These are phyloP conservation scores for Ceratocystis diversiconidia DNA, from an alignment of 2,329 filamentous ascomycete genomes.

Conservation along the genomic window DNA sequence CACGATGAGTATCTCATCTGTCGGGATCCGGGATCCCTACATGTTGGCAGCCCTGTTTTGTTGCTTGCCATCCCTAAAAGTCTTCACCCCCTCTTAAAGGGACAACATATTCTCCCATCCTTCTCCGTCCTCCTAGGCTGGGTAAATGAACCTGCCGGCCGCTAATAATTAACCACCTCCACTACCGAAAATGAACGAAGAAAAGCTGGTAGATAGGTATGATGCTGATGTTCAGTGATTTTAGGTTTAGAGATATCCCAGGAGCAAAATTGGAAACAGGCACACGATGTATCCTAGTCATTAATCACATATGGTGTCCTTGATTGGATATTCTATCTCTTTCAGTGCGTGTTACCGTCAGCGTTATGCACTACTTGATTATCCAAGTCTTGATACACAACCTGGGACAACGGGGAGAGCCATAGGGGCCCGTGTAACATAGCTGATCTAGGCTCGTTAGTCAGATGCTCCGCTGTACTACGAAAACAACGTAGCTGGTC, in stretches of 20 bases:
- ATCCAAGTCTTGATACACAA: background rate
- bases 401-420: background rate
- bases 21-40: conserved; percentile 1
- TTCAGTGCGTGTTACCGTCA: background rate
- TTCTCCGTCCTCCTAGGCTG: background rate
- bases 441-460: background rate
- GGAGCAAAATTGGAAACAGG: background rate
- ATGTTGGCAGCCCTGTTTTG: background rate
- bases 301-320: background rate
- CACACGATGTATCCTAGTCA: background rate
- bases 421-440: background rate
- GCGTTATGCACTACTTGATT: background rate
- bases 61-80: background rate
- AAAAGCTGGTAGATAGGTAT: background rate
- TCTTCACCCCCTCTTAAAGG: background rate
- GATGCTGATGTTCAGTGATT: background rate
- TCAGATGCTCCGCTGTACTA: background rate
- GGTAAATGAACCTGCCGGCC: background rate
- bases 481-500: background rate
- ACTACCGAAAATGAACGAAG: background rate
- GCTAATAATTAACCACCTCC: background rate
- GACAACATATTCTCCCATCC: background rate
- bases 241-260: too few relatives aligned
- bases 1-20: background rate
- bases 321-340: background rate